Evolutionary conservation across 495 filamentous ascomycete species (phyloP).

Genomic region (Xylaria grammica): DNA sequence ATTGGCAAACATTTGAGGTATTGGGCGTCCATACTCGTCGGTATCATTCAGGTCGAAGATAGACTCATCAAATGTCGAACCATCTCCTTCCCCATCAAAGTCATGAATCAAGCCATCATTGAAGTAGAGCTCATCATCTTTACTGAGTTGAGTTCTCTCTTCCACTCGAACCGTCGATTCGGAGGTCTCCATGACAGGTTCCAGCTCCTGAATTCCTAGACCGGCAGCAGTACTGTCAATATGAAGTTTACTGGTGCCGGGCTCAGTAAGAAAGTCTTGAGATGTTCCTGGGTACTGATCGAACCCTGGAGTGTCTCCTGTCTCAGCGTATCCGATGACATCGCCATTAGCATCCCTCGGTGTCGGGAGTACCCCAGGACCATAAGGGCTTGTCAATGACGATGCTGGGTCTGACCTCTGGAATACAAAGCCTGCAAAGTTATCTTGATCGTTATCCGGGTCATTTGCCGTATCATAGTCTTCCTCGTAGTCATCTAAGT

Average conservation of each 20-base stretch:
- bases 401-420: conserved; percentile 57
- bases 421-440: conserved; percentile 59
- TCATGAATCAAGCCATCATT: conserved; percentile 72
- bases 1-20: conserved; percentile 53
- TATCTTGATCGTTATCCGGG: conserved; percentile 57
- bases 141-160: conserved; percentile 32
- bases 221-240: conserved; percentile 31
- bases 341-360: conserved; percentile 59
- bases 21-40: conserved; percentile 58
- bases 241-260: conserved; percentile 9
- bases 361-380: conserved; percentile 52
- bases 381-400: conserved; percentile 50
- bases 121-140: conserved; percentile 81
- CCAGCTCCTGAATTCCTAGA: conserved; percentile 44
- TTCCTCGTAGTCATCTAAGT: conserved; percentile 59
- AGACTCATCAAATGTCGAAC: conserved; percentile 73
- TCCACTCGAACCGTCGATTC: conserved; percentile 17
- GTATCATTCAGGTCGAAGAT: conserved; percentile 74
- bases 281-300: conserved; percentile 19
- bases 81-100: conserved; percentile 55
- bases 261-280: conserved; percentile 2
- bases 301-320: conserved; percentile 44
- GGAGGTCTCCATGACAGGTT: conserved; percentile 24
- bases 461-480: conserved; percentile 36
- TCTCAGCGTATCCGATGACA: conserved; percentile 56